phyloP scores from a whole-genome alignment of 2,329 filamentous ascomycete species.

The Ceratocystis colombiana region DNA sequence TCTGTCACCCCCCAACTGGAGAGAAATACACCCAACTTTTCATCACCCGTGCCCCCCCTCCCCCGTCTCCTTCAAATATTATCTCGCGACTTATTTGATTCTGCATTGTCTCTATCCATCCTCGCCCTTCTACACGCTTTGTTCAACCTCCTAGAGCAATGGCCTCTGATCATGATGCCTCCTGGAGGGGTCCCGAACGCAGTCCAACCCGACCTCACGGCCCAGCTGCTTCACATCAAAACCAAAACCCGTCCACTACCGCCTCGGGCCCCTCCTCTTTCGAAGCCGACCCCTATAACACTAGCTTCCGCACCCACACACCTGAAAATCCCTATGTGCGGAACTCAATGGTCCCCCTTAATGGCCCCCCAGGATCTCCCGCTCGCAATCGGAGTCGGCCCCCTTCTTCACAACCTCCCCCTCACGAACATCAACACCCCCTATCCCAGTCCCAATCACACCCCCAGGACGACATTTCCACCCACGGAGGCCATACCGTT shows the following conservation, averaged over 20 bases:
- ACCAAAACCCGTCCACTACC: background rate
- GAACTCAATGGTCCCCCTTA: constrained; percentile 17
- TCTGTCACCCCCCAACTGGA: background rate
- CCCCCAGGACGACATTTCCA: constrained; percentile 5
- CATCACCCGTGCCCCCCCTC: background rate
- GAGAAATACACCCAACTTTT: background rate
- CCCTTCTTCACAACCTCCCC: constrained; percentile 17
- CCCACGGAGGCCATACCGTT: background rate
- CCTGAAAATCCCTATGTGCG: constrained; percentile 23
- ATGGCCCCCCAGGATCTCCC: constrained; percentile 19
- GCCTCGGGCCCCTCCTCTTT: constrained; percentile 18
- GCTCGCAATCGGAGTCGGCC: constrained; percentile 22
- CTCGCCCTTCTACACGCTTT: background rate
- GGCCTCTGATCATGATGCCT: constrained; percentile 24
- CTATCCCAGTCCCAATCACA: constrained; percentile 21
- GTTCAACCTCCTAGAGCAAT: constrained; percentile 14
- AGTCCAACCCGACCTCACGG: constrained; percentile 22
- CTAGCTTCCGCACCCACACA: constrained; percentile 20
- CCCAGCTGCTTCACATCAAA: background rate
- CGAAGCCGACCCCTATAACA: constrained; percentile 21
- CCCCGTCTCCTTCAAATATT: no score
- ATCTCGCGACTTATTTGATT: background rate
- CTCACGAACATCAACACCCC: constrained; percentile 15
- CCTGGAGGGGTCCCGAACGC: constrained; percentile 24
- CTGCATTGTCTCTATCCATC: background rate